These are phyloP conservation scores for Populus hybrid DNA, from an alignment of 441 rosid species.

Conservation along the genomic window DNA sequence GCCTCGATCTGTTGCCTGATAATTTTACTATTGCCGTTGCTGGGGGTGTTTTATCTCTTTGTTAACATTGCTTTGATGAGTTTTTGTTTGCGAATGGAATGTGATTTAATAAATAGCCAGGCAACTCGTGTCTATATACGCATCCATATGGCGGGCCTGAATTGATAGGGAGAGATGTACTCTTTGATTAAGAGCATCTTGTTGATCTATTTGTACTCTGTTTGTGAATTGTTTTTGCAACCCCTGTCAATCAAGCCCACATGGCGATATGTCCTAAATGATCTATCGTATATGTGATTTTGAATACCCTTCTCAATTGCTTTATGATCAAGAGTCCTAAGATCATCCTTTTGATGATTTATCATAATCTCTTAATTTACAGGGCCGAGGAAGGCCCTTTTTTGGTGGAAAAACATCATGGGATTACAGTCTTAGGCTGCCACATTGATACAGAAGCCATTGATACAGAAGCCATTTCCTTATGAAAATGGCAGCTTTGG, in stretches of 20 bases:
- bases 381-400: neutral
- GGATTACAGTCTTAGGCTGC: neutral
- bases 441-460: neutral
- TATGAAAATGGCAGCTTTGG: neutral
- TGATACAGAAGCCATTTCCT: neutral
- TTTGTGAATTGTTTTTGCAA: neutral
- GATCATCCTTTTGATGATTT: neutral
- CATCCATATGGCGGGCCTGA: slow-evolving; percentile 3
- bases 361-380: neutral
- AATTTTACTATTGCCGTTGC: slow-evolving; percentile 4
- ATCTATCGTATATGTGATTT: neutral
- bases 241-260: neutral
- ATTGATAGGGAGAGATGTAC: neutral
- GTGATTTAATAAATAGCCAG: slow-evolving; percentile 7
- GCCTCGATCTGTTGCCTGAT: neutral
- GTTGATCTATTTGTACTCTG: neutral
- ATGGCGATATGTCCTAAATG: slow-evolving; percentile 14
- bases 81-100: no score
- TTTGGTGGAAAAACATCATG: neutral
- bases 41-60: neutral
- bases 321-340: neutral
- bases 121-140: neutral
- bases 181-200: neutral
- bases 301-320: neutral
- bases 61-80: neutral